Conservation (phyloP, 2,329 filamentous ascomycete genomes). For the Fusarium buharicum region DNA sequence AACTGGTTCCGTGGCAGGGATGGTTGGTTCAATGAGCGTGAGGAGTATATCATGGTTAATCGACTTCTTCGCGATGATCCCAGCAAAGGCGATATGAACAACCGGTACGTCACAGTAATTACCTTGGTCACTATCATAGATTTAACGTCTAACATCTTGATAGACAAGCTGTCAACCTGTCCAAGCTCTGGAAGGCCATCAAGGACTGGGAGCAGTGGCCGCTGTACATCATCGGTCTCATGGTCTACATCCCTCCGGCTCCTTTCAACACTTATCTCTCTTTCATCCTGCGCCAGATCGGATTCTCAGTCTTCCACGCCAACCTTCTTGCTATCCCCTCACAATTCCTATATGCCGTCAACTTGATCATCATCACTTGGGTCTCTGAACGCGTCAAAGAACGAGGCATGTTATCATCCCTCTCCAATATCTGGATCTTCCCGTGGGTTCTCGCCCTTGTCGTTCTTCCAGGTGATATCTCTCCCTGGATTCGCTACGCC, state of each 20-base stretch:
- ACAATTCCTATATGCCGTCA: slow-evolving; percentile 57
- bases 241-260: slow-evolving; percentile 54
- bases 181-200: slow-evolving; percentile 60
- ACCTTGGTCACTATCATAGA: rapidly evolving
- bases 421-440: slow-evolving; percentile 62
- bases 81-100: slow-evolving; percentile 70
- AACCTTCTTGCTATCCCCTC: slow-evolving; percentile 59
- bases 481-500: slow-evolving; percentile 57
- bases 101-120: slow-evolving; percentile 50
- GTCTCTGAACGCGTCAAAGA: slow-evolving; percentile 58
- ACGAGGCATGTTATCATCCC: slow-evolving; percentile 56
- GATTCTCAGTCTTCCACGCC: slow-evolving; percentile 58
- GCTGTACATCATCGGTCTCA: slow-evolving; percentile 59
- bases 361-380: slow-evolving; percentile 59
- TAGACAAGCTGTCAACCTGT: slow-evolving; percentile 49
- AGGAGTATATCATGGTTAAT: slow-evolving; percentile 72
- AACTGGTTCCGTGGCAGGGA: slow-evolving; percentile 66
- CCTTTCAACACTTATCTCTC: slow-evolving; percentile 59
- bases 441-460: slow-evolving; percentile 60
- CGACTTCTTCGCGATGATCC: slow-evolving; percentile 69
- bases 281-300: slow-evolving; percentile 56
- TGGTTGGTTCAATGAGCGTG: slow-evolving; percentile 71
- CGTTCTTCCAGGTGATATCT: slow-evolving; percentile 50
- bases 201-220: slow-evolving; percentile 71
- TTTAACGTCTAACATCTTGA: slow-evolving; percentile 46